Evolutionary conservation across 2,329 filamentous ascomycete genomes (phyloP).

Genomic region (Pseudogymnoascus sp.): DNA sequence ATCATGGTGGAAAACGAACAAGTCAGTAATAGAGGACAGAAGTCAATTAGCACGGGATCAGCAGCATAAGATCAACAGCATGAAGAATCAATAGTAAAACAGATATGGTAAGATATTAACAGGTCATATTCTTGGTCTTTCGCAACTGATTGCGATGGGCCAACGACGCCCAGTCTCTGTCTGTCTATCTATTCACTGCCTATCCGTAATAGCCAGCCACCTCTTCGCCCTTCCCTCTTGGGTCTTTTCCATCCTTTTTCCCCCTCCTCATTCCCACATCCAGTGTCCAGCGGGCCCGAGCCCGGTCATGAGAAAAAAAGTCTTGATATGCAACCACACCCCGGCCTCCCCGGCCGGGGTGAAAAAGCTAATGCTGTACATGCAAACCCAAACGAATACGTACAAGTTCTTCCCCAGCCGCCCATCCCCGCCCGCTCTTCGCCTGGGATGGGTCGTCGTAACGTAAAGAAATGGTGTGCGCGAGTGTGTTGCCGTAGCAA

Average conservation of each 20-base stretch:
- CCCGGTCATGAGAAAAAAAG: not conserved
- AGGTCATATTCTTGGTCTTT: not conserved
- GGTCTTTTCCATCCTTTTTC: not conserved
- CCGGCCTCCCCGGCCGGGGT: not conserved
- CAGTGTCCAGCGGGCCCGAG: not conserved
- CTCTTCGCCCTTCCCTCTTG: not conserved
- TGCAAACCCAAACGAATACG: slow-evolving; percentile 4
- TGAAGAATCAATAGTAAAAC: not conserved
- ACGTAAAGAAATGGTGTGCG: not conserved
- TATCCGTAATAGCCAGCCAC: not conserved
- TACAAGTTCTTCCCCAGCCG: not conserved
- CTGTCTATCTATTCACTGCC: not conserved
- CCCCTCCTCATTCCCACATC: not conserved
- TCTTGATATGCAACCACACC: not conserved
- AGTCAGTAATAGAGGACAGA: too few species aligned
- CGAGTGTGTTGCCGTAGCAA: not conserved
- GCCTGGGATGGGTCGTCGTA: not conserved
- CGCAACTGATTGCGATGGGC: not conserved
- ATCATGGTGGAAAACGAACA: not conserved
- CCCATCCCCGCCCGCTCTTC: not conserved
- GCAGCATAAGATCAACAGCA: not conserved
- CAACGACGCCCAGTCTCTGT: not conserved
- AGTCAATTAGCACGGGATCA: not conserved
- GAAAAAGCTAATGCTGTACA: not conserved
- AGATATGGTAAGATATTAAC: not conserved